These are phyloP conservation scores for Drechslerella dactyloides DNA, from an alignment of 2,329 filamentous ascomycete genomes.

Conservation along the genomic window DNA sequence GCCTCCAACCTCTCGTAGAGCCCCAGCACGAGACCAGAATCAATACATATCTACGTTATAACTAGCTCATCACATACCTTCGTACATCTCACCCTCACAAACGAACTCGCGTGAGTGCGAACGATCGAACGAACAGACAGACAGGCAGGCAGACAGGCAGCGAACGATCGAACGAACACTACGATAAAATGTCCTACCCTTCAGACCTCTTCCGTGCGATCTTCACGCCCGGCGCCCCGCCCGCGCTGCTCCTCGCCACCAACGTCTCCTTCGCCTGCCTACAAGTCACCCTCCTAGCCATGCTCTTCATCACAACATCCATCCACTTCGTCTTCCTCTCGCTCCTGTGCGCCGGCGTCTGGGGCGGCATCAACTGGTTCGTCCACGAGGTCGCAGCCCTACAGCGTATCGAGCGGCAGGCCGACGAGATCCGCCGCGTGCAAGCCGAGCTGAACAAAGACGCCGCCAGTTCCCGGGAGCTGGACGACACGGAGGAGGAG, in stretches of 20 bases:
- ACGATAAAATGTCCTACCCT: constrained; percentile 58
- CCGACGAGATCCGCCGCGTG: constrained; percentile 26
- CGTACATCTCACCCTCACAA: too few species aligned
- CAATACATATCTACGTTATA: too few species aligned
- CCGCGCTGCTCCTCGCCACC: constrained; percentile 84
- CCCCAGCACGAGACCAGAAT: too few species aligned
- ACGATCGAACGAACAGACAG: constrained; percentile 3
- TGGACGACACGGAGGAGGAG: constrained; percentile 60
- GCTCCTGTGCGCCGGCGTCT: constrained; percentile 77
- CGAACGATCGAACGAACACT: background rate
- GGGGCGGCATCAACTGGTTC: constrained; percentile 98
- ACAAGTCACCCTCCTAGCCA: constrained; percentile 75
- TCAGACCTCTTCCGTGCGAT: constrained; percentile 86
- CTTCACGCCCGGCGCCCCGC: constrained; percentile 90
- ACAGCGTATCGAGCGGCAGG: constrained; percentile 60
- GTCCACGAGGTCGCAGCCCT: constrained; percentile 66
- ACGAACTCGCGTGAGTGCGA: too few species aligned
- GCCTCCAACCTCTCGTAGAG: too few species aligned
- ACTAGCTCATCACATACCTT: too few species aligned
- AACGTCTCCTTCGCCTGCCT: constrained; percentile 87
- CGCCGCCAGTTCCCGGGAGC: constrained; percentile 57
- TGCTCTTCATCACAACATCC: constrained; percentile 82
- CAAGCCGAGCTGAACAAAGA: constrained; percentile 59
- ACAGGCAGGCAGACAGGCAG: background rate
- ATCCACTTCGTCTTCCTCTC: constrained; percentile 88